These are phyloP conservation scores for Pseudonitzschia delicatissima DNA, from an alignment of 108 stramenopile species.

Conservation along the genomic window DNA sequence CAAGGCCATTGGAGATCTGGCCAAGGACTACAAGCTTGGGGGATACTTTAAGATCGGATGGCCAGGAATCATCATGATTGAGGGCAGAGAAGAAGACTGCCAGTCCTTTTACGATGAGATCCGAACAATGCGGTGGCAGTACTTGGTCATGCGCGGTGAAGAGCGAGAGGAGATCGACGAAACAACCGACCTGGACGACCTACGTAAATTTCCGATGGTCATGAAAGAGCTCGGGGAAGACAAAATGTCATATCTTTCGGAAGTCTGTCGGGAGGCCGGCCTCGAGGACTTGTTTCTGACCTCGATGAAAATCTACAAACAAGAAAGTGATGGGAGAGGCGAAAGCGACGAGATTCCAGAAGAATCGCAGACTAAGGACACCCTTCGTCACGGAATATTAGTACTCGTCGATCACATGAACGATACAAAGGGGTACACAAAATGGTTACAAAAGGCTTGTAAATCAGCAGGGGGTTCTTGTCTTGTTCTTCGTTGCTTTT, in stretches of 20 bases:
- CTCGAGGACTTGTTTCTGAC: conserved; percentile 65
- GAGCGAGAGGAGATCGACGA: neutral
- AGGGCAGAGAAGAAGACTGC: conserved; percentile 65
- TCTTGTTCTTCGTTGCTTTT: conserved; percentile 30
- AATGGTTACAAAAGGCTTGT: conserved; percentile 62
- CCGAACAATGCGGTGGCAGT: conserved; percentile 66
- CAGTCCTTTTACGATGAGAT: conserved; percentile 61
- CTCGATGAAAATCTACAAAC: conserved; percentile 58
- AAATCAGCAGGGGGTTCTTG: conserved; percentile 26
- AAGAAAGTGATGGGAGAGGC: neutral
- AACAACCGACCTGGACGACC: conserved; percentile 20
- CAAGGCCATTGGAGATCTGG: conserved; percentile 50
- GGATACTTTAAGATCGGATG: conserved; percentile 83
- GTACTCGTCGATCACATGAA: conserved; percentile 67
- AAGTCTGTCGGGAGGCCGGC: conserved; percentile 58
- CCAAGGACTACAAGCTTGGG: conserved; percentile 51
- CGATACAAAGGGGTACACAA: conserved; percentile 59
- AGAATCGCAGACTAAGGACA: neutral
- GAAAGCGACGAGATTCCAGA: neutral
- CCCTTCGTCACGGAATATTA: conserved; percentile 43
- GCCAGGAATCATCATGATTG: conserved; percentile 76
- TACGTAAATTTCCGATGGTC: conserved; percentile 35
- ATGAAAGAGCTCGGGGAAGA: conserved; percentile 22
- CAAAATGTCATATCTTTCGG: conserved; percentile 63
- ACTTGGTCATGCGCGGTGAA: conserved; percentile 73